phyloP scores from a whole-genome alignment of 257 asterid species.

The Penstemon barbatus region DNA sequence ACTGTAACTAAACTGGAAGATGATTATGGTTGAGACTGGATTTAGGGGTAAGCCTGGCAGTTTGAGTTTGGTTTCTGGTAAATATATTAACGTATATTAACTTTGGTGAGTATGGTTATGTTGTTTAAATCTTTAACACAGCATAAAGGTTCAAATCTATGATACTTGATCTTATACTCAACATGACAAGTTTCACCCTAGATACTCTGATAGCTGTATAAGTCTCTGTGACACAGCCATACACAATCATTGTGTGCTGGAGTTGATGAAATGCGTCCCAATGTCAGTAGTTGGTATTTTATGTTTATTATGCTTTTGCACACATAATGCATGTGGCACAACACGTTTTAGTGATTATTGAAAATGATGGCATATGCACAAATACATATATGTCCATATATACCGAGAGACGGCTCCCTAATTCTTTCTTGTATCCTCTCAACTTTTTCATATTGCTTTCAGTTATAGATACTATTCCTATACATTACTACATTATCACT shows the following conservation, averaged over 20 bases:
- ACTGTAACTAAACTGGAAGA: not conserved
- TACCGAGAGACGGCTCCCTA: not conserved
- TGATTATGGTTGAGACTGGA: not conserved
- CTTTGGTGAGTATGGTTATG: not conserved
- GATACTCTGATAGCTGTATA: not conserved
- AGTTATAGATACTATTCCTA: not conserved
- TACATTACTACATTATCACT: not conserved
- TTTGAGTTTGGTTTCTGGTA: not conserved
- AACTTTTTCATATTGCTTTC: not conserved
- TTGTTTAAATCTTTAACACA: not conserved
- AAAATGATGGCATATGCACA: not conserved
- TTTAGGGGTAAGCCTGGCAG: not conserved
- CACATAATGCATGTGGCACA: not conserved
- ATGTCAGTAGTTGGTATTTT: not conserved
- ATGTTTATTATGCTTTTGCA: not conserved
- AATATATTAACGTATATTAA: not conserved
- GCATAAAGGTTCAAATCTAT: not conserved
- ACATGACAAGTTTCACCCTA: too few relatives aligned
- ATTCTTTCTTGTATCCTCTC: not conserved
- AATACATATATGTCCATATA: not conserved
- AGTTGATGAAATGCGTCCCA: not conserved
- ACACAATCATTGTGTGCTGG: not conserved
- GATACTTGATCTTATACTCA: not conserved
- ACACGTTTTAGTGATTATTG: too few relatives aligned
- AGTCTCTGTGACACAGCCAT: not conserved